These are phyloP conservation scores for Diaporthe sp. DNA, from an alignment of 2,329 filamentous ascomycete genomes.

Conservation along the genomic window DNA sequence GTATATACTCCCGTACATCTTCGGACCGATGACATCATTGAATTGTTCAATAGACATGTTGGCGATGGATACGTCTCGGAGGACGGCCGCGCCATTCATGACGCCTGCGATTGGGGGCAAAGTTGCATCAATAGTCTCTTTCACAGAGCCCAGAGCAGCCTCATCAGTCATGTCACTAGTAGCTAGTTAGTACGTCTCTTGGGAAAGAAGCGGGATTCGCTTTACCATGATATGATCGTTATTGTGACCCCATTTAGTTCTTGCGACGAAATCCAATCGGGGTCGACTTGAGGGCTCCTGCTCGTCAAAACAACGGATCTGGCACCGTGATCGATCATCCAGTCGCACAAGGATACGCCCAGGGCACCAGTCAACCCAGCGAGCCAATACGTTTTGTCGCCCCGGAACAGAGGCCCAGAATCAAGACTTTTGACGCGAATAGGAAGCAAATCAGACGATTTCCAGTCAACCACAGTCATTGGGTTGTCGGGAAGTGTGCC, in stretches of 20 bases:
- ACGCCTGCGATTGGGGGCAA: conserved; percentile 45
- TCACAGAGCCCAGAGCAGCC: conserved; percentile 12
- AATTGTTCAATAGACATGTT: conserved; percentile 45
- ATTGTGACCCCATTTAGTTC: background rate
- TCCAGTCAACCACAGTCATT: conserved; percentile 8
- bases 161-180: conserved; percentile 42
- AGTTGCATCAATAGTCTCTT: conserved; percentile 33
- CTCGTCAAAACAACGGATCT: conserved; percentile 55
- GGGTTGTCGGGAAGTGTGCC: background rate
- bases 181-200: background rate
- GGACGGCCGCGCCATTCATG: conserved; percentile 46
- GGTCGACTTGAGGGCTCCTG: conserved; percentile 53
- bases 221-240: conserved; percentile 1
- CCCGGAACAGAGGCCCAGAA: background rate
- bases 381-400: conserved; percentile 52
- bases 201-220: accelerated
- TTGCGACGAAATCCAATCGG: conserved; percentile 43
- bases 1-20: conserved; percentile 46
- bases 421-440: background rate
- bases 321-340: conserved; percentile 57
- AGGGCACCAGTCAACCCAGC: conserved; percentile 51
- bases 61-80: conserved; percentile 43
- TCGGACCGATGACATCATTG: conserved; percentile 43
- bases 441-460: background rate
- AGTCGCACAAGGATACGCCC: conserved; percentile 55